Percentiles rank a stretch among this genome's conserved stretches.
Conservation (phyloP, 1,284 basidiomycete genomes). For the Ustilago loliicola region DNA sequence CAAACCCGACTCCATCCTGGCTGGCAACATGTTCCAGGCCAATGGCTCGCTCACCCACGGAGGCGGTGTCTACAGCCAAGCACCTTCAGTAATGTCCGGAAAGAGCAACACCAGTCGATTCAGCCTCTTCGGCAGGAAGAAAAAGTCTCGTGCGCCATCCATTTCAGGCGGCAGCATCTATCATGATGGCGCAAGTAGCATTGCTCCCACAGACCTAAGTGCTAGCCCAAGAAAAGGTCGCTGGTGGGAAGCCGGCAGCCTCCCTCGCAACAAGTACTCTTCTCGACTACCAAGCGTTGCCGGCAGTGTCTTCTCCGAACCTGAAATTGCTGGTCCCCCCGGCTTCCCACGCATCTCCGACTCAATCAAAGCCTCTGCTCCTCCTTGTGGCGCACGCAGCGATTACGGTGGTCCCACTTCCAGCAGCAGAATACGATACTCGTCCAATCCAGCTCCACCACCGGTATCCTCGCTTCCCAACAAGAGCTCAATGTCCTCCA, state of each 20-base stretch:
- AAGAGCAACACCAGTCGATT: constrained; percentile 54
- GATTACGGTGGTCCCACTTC: constrained; percentile 50
- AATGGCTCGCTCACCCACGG: constrained; percentile 25
- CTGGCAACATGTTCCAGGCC: constrained; percentile 58
- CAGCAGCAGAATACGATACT: constrained; percentile 25
- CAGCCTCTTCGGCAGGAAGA: constrained; percentile 50
- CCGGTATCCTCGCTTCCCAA: constrained; percentile 43
- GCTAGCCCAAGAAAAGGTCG: constrained; percentile 34
- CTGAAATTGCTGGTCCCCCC: constrained; percentile 28
- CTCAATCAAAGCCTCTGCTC: constrained; percentile 11
- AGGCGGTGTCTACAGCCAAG: constrained; percentile 24
- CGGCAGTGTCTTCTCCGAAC: constrained; percentile 63
- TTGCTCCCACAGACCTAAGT: constrained; percentile 42
- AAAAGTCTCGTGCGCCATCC: constrained; percentile 37
- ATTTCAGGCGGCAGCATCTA: constrained; percentile 51
- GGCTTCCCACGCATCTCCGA: constrained; percentile 33
- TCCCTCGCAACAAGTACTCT: constrained; percentile 41
- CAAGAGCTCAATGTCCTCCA: constrained; percentile 33
- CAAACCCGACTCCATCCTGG: constrained; percentile 54
- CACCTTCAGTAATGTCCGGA: constrained; percentile 53
- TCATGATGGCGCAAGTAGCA: constrained; percentile 48
- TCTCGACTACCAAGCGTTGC: constrained; percentile 56
- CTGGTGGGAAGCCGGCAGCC: constrained; percentile 59
- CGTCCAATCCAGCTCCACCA: constrained; percentile 29
- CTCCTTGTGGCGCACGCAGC: constrained; percentile 44